These are phyloP conservation scores for Sporothrix luriei DNA, from an alignment of 2,329 filamentous ascomycete genomes.

Conservation along the genomic window DNA sequence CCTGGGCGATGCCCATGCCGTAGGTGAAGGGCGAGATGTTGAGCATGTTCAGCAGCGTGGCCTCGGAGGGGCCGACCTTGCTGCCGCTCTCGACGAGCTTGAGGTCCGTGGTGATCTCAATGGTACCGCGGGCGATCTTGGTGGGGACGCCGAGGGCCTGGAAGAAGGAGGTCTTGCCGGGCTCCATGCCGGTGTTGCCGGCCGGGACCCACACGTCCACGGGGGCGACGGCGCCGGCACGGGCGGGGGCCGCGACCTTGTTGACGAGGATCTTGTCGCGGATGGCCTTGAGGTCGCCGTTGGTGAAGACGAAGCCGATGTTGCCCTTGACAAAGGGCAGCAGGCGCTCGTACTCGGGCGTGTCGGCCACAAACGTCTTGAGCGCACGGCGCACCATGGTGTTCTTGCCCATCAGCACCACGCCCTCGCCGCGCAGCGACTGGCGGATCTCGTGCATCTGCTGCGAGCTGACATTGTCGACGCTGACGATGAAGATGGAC, in stretches of 20 bases:
- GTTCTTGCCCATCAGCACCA: conserved; percentile 99
- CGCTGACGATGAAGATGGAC: conserved; percentile 94
- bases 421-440: conserved; percentile 84
- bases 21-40: conserved; percentile 99
- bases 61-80: conserved; percentile 99
- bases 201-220: conserved; percentile 92
- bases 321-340: conserved; percentile 96
- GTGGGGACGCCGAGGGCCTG: conserved; percentile 99
- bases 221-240: conserved; percentile 95
- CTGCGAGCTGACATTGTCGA: conserved; percentile 99
- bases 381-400: conserved; percentile 99
- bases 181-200: conserved; percentile 99
- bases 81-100: conserved; percentile 91
- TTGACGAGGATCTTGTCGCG: conserved; percentile 95
- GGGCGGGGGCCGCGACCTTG: conserved; percentile 95
- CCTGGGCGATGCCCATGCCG: conserved; percentile 93
- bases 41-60: conserved; percentile 98
- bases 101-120: conserved; percentile 97
- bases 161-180: conserved; percentile 99
- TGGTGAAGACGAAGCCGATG: conserved; percentile 99
- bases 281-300: conserved; percentile 85
- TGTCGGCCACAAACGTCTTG: conserved; percentile 87
- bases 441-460: conserved; percentile 99
- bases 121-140: conserved; percentile 99
- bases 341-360: conserved; percentile 97